Conservation (phyloP, 768 basidiomycete genomes). For the Podaxis rugospora region DNA sequence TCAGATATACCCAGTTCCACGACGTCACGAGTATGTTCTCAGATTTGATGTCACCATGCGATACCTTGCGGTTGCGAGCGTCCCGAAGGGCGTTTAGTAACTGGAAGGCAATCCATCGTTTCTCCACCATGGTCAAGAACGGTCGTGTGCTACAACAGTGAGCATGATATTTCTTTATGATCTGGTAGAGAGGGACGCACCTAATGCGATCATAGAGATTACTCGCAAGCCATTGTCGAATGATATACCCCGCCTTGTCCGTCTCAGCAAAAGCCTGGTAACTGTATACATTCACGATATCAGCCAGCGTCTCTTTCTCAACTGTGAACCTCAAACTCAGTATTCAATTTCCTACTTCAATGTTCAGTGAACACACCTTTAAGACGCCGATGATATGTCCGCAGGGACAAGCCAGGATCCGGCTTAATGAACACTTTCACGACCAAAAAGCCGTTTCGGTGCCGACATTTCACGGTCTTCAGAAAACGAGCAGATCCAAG, state of each 20-base stretch:
- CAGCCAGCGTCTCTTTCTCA: conserved; percentile 78
- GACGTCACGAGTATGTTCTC: conserved; percentile 96
- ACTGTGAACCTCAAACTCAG: conserved; percentile 38
- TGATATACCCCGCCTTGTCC: conserved; percentile 92
- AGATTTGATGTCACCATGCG: conserved; percentile 97
- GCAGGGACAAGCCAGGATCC: conserved; percentile 76
- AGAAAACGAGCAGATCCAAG: conserved; percentile 64
- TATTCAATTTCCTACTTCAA: background rate
- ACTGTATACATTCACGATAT: conserved; percentile 84
- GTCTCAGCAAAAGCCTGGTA: conserved; percentile 92
- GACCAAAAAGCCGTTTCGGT: conserved; percentile 78
- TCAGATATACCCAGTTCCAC: conserved; percentile 92
- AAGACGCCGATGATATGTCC: conserved; percentile 68
- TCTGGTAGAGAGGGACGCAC: conserved; percentile 35
- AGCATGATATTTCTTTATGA: background rate
- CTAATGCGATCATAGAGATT: conserved; percentile 97
- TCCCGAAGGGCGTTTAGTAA: conserved; percentile 81
- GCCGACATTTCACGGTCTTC: conserved; percentile 86
- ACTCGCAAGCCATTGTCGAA: conserved; percentile 92
- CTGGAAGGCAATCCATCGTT: conserved; percentile 98
- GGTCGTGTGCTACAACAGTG: conserved; percentile 74
- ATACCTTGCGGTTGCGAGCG: conserved; percentile 78
- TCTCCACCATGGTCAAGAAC: conserved; percentile 87
- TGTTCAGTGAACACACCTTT: conserved; percentile 50
- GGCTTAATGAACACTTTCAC: conserved; percentile 97